Conservation (phyloP, 768 basidiomycete species). For the Rhodocollybia butyracea region DNA sequence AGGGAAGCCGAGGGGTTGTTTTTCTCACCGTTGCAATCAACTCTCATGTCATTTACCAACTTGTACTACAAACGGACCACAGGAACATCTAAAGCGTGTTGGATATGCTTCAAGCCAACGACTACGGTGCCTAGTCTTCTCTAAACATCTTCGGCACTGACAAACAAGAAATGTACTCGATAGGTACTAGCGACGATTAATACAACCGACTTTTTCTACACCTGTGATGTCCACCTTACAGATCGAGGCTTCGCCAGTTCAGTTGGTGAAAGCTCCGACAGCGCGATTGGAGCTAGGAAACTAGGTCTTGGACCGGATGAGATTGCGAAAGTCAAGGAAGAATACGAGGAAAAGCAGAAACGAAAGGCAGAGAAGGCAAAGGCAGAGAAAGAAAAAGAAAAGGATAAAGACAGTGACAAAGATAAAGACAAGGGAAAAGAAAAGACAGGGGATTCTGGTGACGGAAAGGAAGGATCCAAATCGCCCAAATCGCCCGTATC, state of each 20-base stretch:
- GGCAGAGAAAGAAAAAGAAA: slow-evolving; percentile 38
- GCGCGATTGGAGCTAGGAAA: slow-evolving; percentile 30
- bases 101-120: slow-evolving; percentile 76
- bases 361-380: slow-evolving; percentile 54
- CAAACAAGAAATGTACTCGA: neutral
- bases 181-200: slow-evolving; percentile 68
- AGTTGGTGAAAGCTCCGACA: slow-evolving; percentile 35
- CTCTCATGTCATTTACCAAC: slow-evolving; percentile 70
- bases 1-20: neutral
- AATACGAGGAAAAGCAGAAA: slow-evolving; percentile 76
- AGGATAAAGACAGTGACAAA: slow-evolving; percentile 36
- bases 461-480: slow-evolving; percentile 17
- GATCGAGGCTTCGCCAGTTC: slow-evolving; percentile 74
- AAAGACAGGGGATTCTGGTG: slow-evolving; percentile 19
- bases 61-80: slow-evolving; percentile 89
- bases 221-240: slow-evolving; percentile 75
- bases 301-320: slow-evolving; percentile 59
- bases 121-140: slow-evolving; percentile 49
- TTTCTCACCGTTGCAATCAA: neutral
- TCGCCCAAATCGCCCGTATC: slow-evolving; percentile 27
- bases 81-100: slow-evolving; percentile 76
- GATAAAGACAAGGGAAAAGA: slow-evolving; percentile 33
- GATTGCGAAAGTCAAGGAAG: slow-evolving; percentile 71
- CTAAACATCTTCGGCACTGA: neutral
- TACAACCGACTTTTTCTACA: slow-evolving; percentile 83